Evolutionary conservation across 2,329 filamentous ascomycete species (phyloP), one percentile per base, ranked within the genome.

Genomic region (Sclerotinia subarctica): DNA sequence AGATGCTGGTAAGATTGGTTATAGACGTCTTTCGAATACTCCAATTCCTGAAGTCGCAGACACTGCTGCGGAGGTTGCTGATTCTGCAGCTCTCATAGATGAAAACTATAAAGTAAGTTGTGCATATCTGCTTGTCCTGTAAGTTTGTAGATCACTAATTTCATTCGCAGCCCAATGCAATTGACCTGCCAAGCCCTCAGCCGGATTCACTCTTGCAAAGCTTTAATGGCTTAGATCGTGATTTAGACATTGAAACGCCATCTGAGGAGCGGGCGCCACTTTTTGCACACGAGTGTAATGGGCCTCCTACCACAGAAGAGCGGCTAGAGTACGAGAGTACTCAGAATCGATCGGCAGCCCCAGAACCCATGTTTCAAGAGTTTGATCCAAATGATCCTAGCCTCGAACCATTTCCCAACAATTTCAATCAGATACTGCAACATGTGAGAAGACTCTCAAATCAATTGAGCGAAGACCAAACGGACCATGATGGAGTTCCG

Each of bases 11-110:
- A 73, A 74, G 49, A 74, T 72, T 57, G 77, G 77, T 26, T 68
- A 73, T 29, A 74, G 78, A 60, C 74, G 77, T 49, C 70, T 80
- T 46, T 79, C 79, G 3, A 70, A 71, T 7, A 80, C 80, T 11
- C 80, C 80, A 2, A 79, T 80, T 60, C 74, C 77, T 47, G 76
- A 83, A 67, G 79, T 80, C 47, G 78, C 81, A 15, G 73, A 76
- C 10, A 81, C 79, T 17, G 81, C 81, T 8, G 80, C 80, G 5
- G 82, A 84, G 71, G 80, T 82, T 44, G 79, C 80, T 26, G 78
- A 82, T 66, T 77, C 77, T 35, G 81, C 82, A 24, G 74, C 79
- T 68, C 75, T 72, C 5, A 71, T 82, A 71, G 80, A 82, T 67
- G 52, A 66, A 13, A 70, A 74, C 26, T 68, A 66, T 11, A 32